Percentiles rank a stretch among this genome's conserved stretches.
Conservation (phyloP, 805 yeast species). For the Cyberlindnera bimundalis region DNA sequence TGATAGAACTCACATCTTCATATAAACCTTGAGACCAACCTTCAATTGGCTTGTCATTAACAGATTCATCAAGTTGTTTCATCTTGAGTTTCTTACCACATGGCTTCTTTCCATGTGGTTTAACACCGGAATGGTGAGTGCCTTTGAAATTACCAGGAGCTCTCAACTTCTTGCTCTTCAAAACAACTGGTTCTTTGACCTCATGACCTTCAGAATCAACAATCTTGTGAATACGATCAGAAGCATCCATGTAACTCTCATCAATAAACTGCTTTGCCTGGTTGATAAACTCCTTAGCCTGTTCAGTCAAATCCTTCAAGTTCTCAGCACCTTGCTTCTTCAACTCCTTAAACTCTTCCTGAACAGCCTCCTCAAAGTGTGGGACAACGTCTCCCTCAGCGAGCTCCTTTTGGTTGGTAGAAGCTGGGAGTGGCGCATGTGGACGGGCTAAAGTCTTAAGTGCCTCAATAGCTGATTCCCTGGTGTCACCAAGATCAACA, state of each 20-base stretch:
- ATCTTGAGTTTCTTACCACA: conserved; percentile 4
- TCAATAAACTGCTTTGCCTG: conserved; percentile 8
- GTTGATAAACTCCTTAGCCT: conserved; percentile 8
- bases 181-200: conserved; percentile 3
- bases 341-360: conserved; percentile 3
- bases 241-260: conserved; percentile 6
- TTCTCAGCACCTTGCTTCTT: conserved; percentile 3
- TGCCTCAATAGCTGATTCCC: conserved; percentile 11
- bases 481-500: conserved; percentile 24
- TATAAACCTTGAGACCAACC: conserved; percentile 15
- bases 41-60: no score
- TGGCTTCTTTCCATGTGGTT: conserved; percentile 4
- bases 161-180: neutral
- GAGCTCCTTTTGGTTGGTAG: neutral
- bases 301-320: conserved; percentile 4
- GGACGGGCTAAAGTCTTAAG: conserved; percentile 5
- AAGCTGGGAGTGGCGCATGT: neutral
- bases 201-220: conserved; percentile 10
- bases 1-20: conserved; percentile 15
- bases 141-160: conserved; percentile 7
- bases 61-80: neutral
- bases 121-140: neutral
- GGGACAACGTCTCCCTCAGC: conserved; percentile 1
- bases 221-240: conserved; percentile 7
- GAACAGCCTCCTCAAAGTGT: conserved; percentile 1